phyloP scores from a whole-genome alignment of 345 rosid genomes.

The Erucastrum elatum region DNA sequence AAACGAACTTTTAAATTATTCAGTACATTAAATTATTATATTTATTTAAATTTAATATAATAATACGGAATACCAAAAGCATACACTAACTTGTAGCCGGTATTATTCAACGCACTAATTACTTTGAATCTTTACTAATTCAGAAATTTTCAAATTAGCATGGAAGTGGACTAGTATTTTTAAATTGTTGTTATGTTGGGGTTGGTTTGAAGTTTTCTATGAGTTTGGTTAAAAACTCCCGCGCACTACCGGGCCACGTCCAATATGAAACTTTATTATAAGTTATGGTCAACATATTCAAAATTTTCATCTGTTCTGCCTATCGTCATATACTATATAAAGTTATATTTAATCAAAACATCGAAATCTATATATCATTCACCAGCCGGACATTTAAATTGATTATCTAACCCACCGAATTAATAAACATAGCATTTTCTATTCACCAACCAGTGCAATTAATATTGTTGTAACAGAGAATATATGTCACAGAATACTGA shows the following conservation, averaged over 20 bases:
- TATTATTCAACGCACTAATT: neutral
- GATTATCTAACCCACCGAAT: neutral
- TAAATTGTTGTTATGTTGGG: neutral
- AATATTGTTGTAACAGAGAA: neutral
- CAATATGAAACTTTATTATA: neutral
- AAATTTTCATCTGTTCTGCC: neutral
- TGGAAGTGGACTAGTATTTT: slow-evolving; percentile 16
- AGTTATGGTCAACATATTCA: slow-evolving; percentile 11
- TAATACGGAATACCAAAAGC: slow-evolving; percentile 6
- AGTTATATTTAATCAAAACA: neutral
- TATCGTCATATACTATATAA: neutral
- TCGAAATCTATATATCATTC: neutral
- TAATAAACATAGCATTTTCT: neutral
- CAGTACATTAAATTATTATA: neutral
- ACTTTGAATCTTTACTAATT: neutral
- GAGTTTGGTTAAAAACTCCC: slow-evolving; percentile 32
- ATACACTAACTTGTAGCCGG: neutral
- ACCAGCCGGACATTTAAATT: neutral
- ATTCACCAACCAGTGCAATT: slow-evolving; percentile 6
- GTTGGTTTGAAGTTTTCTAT: neutral
- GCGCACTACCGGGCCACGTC: slow-evolving; percentile 5
- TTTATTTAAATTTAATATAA: neutral
- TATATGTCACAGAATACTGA: neutral
- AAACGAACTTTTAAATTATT: slow-evolving; percentile 1
- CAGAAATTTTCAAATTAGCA: slow-evolving; percentile 24